These are phyloP conservation scores for Ceratobasidium sp. DNA, from an alignment of 1,284 basidiomycete genomes.

Conservation along the genomic window DNA sequence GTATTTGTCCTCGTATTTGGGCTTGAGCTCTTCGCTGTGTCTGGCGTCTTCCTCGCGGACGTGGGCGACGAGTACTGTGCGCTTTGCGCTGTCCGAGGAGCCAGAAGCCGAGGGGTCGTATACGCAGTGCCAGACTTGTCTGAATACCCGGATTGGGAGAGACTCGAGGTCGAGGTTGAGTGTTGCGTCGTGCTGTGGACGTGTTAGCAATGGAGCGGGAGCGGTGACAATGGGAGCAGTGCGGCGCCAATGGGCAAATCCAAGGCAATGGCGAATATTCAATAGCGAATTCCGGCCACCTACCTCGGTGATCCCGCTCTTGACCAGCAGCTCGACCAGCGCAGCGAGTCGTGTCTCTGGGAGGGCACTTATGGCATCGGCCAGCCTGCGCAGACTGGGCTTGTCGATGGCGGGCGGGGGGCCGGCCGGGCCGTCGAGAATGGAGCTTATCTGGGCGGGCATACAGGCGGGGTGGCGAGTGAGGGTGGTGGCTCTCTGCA, in stretches of 20 bases:
- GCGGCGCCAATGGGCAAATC: too few relatives aligned
- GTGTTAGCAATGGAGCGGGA: too few relatives aligned
- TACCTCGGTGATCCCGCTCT: constrained; percentile 23
- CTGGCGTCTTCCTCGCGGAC: constrained; percentile 11
- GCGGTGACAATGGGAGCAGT: too few relatives aligned
- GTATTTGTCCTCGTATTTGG: too few relatives aligned
- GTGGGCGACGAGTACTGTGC: constrained; percentile 16
- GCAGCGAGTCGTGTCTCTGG: constrained; percentile 8
- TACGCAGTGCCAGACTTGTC: constrained; percentile 29
- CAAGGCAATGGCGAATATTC: too few relatives aligned
- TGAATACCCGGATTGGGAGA: constrained; percentile 21
- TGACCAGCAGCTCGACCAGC: constrained; percentile 20
- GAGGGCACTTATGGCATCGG: constrained; percentile 11
- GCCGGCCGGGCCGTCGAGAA: constrained; percentile 33
- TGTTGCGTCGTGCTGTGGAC: constrained; percentile 15
- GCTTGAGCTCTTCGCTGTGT: too few relatives aligned
- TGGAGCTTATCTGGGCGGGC: constrained; percentile 21
- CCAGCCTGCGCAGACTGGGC: constrained; percentile 21
- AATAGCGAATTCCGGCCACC: neutral
- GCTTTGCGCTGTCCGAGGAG: neutral
- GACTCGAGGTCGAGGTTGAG: constrained; percentile 34
- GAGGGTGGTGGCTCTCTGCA: neutral
- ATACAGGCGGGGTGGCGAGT: neutral
- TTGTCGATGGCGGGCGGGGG: constrained; percentile 33
- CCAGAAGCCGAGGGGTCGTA: constrained; percentile 12